Conservation (phyloP, 2,329 filamentous ascomycete genomes). For the Scytalidium lignicola region DNA sequence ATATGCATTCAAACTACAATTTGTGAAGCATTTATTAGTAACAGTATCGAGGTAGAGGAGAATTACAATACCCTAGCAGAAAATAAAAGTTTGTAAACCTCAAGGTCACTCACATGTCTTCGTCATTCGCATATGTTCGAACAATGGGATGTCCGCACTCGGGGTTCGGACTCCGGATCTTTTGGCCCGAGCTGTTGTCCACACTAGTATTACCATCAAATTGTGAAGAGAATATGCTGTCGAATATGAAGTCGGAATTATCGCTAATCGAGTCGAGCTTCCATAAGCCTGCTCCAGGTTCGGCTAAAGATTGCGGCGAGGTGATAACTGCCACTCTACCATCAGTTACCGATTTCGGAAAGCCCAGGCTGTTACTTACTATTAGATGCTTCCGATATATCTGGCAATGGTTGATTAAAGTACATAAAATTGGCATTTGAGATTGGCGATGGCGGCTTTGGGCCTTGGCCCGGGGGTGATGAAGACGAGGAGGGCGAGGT, state of each 20-base stretch:
- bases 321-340: not conserved
- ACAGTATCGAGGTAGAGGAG: not conserved
- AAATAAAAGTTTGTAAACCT: too few relatives aligned
- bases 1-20: slow-evolving; percentile 41
- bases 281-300: slow-evolving; percentile 43
- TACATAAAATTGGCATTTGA: not conserved
- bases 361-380: not conserved
- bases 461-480: not conserved
- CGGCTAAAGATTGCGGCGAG: slow-evolving; percentile 11
- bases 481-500: not conserved
- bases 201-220: slow-evolving; percentile 14
- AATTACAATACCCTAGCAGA: not conserved
- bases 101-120: slow-evolving; percentile 18
- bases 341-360: not conserved
- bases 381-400: not conserved
- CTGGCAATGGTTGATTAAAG: not conserved
- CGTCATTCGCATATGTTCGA: slow-evolving; percentile 18
- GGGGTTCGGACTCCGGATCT: slow-evolving; percentile 9
- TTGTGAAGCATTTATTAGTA: too few relatives aligned
- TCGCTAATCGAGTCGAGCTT: slow-evolving; percentile 39
- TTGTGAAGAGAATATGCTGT: slow-evolving; percentile 14
- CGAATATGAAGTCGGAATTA: slow-evolving; percentile 28
- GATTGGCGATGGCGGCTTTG: not conserved
- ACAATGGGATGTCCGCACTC: slow-evolving; percentile 10
- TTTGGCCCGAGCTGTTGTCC: slow-evolving; percentile 12